Evolutionary conservation across 768 basidiomycete species (phyloP), one percentile per base, ranked within the genome.

Genomic region (Coprinopsis cinerea): DNA sequence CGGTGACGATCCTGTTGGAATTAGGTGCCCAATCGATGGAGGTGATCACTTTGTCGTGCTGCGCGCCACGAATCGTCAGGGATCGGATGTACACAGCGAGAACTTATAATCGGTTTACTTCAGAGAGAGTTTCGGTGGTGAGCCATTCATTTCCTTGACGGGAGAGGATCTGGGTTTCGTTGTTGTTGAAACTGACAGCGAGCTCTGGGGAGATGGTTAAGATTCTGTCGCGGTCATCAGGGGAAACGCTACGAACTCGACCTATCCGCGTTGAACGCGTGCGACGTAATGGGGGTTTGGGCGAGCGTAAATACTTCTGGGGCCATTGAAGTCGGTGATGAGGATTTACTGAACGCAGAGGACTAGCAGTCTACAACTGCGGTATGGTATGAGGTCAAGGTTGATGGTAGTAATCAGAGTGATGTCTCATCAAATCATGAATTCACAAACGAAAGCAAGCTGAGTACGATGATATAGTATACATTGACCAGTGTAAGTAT

Each of bases 11-110:
- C 39, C 91, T 87, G 69, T 98, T 97, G 41, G 96, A 92, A 57
- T 81, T 80, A 15, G 94, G 93, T 11, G 94, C 96, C 96, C 96
- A 99, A 65, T 97, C 94, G 65, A 99, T 96, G 49, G 92, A 93
- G 2, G 95, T 98, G 69, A 99, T 88, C 51, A 85, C 71, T 69
- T 98, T 98, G 74, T 99, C 96, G 70, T 99, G 96, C 93, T 98
- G 63, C 25, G 30, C 7, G 10, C 17, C 10, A 32, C 1, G 6
- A 26, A 44, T 23, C 7, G 11, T 11, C 24, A 20, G 20, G 24
- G 40, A 34, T 30, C 13, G 17, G 28, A 48, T n/a, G n/a, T n/a
- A n/a, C n/a, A n/a, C n/a, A n/a, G n/a, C n/a, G n/a, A n/a, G n/a
- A 34, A 17, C 44, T 41, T 35, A 28, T 17, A 23, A 7, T 23